Evolutionary conservation across 192 early-diverging fungal genomes (phyloP), one percentile per base, ranked within the genome.

Genomic region (Coemansia sp.): DNA sequence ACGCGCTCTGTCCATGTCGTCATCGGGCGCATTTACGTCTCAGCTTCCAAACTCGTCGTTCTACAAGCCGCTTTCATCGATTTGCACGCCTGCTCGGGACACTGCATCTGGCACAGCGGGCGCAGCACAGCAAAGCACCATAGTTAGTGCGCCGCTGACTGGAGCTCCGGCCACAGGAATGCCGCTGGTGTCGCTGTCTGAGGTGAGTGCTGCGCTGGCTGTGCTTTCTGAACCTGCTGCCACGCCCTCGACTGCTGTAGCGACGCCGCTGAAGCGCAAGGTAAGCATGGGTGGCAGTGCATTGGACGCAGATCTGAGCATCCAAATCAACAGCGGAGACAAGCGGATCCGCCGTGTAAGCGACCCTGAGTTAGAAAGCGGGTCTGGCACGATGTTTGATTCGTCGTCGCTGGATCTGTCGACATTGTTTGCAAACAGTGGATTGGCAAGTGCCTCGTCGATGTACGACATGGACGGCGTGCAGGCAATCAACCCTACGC

Each of bases 11-110:
- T 58, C 64, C 6, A 3, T 48, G 38, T 37, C 66, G 14, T 18
- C 52, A 4, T 60, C 66, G n/a, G 36, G 48, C 8, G 21, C 52
- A 9, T 66, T 79, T 48, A 67, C 63, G 17, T 69, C 68, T 26
- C 77, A 80, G 53, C 52, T 80, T 47, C 73, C 72, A 14, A 80
- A 80, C 63, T 80, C 77, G 56, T 70, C 77, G 44, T 74, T 80
- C 63, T 80, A 68, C 65, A 80, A 80, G 55, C 77, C 77, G 12
- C 65, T 80, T 12, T 67, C 77, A 15, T 79, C 76, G 20, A 79
- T 79, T 36, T 67, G 63, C 28, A 60, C 71, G 21, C 67, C 76
- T 0, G 37, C 56, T 3, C 40, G 60, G 6, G 64, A 63, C 40
- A 14, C 63, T 2, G 34, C 70, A 6, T 56, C 67, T 3, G 55